Evolutionary conservation across 768 basidiomycete genomes (phyloP).

Genomic region (Phanerodontia chrysosporium): DNA sequence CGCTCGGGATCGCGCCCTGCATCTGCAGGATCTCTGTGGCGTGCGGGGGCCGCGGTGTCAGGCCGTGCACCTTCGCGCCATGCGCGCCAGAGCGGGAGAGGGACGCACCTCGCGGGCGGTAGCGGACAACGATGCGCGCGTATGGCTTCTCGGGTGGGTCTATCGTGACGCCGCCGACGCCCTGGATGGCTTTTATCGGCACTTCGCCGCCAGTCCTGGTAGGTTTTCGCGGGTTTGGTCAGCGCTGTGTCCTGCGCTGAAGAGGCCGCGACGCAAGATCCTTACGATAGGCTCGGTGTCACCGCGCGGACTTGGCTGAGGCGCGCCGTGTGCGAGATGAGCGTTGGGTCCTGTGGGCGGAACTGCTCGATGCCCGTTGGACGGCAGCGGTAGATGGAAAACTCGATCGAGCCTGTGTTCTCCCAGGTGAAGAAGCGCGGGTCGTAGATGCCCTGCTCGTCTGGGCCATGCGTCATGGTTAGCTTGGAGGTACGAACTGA

Average conservation of each 20-base stretch:
- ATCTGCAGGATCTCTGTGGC: not conserved
- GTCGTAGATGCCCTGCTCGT: not conserved
- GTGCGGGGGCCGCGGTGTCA: too few relatives aligned
- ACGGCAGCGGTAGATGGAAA: not conserved
- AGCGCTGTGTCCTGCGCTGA: not conserved
- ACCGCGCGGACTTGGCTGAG: not conserved
- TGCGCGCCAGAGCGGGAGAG: too few relatives aligned
- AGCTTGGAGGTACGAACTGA: not conserved
- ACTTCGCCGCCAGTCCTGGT: not conserved
- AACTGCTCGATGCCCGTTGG: not conserved
- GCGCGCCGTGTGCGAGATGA: not conserved
- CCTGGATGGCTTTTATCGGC: conserved; percentile 1
- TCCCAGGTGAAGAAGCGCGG: not conserved
- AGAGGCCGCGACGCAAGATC: not conserved
- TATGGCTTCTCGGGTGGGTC: conserved; percentile 5
- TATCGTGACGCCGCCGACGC: conserved; percentile 1
- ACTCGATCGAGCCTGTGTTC: conserved; percentile 1
- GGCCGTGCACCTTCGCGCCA: too few relatives aligned
- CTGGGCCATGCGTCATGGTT: not conserved
- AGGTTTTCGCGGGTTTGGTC: too few relatives aligned
- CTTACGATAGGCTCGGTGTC: not conserved
- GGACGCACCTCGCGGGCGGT: conserved; percentile 4
- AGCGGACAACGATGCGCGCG: conserved; percentile 1
- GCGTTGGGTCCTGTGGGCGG: not conserved
- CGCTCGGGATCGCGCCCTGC: not conserved